Conservation (phyloP, 1,139 yeast genomes). For the Yamadazyma mexicana region DNA sequence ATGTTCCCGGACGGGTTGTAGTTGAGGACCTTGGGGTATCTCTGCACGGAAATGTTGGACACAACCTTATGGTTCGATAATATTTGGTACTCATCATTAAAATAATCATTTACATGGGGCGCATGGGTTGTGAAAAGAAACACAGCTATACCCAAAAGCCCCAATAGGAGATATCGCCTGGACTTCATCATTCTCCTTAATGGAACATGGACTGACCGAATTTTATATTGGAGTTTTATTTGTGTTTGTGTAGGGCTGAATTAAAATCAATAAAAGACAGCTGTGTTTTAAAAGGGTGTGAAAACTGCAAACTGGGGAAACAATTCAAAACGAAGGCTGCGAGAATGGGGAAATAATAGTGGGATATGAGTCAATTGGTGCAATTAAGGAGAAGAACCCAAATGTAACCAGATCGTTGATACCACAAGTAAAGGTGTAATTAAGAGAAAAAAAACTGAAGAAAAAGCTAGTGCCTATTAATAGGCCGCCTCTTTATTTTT, state of each 20-base stretch:
- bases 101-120: constrained; percentile 3
- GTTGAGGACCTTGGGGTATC: constrained; percentile 2
- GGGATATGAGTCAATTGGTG: too few relatives aligned
- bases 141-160: background rate
- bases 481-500: constrained; percentile 1
- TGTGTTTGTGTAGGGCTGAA: too few relatives aligned
- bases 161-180: constrained; percentile 2
- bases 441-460: background rate
- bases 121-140: background rate
- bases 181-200: constrained; percentile 1
- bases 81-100: constrained; percentile 7
- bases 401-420: too few relatives aligned
- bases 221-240: too few relatives aligned
- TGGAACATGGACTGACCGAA: background rate
- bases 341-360: too few relatives aligned
- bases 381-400: too few relatives aligned
- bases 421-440: too few relatives aligned
- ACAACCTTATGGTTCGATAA: constrained; percentile 5
- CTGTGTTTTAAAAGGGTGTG: too few relatives aligned
- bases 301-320: too few relatives aligned
- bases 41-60: constrained; percentile 3
- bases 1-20: background rate
- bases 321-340: too few relatives aligned
- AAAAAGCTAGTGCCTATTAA: background rate
- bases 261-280: background rate